Percentiles rank a stretch among this genome's conserved stretches.
Conservation (phyloP, 73 alveolate species). For the Paraurostyla sp. region DNA sequence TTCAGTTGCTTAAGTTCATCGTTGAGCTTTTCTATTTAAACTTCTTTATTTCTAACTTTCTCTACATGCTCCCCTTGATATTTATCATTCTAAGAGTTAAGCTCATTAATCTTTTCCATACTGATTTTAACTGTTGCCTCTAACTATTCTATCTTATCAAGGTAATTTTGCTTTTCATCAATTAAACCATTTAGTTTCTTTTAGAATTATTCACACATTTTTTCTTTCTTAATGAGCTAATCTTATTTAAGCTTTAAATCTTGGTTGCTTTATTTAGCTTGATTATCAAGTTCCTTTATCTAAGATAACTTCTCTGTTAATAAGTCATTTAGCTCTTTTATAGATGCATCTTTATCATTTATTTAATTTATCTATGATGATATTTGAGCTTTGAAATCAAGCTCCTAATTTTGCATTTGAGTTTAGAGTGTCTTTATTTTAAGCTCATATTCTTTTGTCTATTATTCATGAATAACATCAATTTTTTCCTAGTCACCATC, state of each 20-base stretch:
- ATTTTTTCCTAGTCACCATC: no score
- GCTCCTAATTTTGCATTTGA: no score
- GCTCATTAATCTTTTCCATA: neutral
- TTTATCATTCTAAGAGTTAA: slow-evolving; percentile 17
- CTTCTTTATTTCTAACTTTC: slow-evolving; percentile 10
- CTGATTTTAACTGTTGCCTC: neutral
- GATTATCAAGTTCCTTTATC: neutral
- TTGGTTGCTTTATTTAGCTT: neutral
- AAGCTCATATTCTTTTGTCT: no score
- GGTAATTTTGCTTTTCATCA: neutral
- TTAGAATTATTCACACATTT: slow-evolving; percentile 33
- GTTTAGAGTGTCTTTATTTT: no score
- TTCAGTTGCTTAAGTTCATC: slow-evolving; percentile 3
- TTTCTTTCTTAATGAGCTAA: slow-evolving; percentile 10
- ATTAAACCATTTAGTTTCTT: slow-evolving; percentile 16
- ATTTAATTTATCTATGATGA: no score
- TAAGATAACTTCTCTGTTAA: neutral
- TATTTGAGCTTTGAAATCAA: no score
- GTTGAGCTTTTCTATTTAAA: neutral
- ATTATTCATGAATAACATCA: no score
- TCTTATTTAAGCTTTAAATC: slow-evolving; percentile 20
- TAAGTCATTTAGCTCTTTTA: neutral
- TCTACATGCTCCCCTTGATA: neutral
- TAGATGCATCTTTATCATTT: no score
- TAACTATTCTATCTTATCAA: slow-evolving; percentile 13